A percentile compares a stretch with the other conserved stretches of the same genome.
These are phyloP conservation scores for Naganishia friedmannii DNA, from an alignment of 768 basidiomycete genomes.

Conservation along the genomic window DNA sequence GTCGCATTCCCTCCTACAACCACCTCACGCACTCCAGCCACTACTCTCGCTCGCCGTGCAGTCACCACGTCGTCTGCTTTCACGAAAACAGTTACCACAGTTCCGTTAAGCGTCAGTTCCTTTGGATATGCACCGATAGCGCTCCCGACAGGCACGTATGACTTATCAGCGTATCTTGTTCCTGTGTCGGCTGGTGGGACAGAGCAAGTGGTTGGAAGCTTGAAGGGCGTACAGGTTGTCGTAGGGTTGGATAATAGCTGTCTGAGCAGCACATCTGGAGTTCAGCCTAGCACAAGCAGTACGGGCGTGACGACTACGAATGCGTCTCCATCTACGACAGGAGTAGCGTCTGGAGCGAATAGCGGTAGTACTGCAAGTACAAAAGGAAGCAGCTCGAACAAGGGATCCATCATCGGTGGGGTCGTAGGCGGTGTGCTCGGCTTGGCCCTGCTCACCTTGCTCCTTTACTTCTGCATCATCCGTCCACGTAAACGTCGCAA, in stretches of 20 bases:
- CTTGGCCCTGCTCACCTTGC: not conserved
- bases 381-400: not conserved
- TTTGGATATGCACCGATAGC: constrained; percentile 11
- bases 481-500: not conserved
- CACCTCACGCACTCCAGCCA: not conserved
- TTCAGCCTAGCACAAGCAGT: not conserved
- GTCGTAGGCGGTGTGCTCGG: constrained; percentile 14
- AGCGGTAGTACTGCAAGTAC: not conserved
- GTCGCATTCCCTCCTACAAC: not conserved
- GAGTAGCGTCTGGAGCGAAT: not conserved
- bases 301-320: not conserved
- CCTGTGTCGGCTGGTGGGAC: not conserved
- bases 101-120: constrained; percentile 6
- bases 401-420: constrained; percentile 8
- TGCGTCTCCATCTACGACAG: not conserved
- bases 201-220: not conserved
- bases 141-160: constrained; percentile 13
- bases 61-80: not conserved
- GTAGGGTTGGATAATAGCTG: not conserved
- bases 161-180: constrained; percentile 12
- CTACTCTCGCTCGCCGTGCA: constrained; percentile 8
- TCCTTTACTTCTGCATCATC: not conserved
- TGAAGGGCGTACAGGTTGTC: not conserved
- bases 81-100: not conserved
- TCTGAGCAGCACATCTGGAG: not conserved